Base-by-base conservation (phyloP, 2,329 filamentous ascomycete species). In the Pseudogymnoascus sp. region DNA sequence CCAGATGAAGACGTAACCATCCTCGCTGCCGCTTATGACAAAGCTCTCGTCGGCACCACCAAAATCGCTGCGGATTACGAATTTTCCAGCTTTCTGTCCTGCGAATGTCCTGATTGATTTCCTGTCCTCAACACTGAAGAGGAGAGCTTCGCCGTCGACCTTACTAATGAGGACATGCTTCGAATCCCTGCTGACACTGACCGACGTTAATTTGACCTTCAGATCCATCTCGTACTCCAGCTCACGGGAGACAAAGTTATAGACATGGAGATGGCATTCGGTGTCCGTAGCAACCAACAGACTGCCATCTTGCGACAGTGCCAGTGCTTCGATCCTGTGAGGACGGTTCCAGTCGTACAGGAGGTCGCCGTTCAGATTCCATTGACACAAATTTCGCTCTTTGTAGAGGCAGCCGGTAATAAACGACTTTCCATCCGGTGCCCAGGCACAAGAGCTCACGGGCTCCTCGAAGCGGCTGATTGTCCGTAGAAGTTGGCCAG, bases 41-140 rank as follows among this genome's bases (percentile, higher is more conserved):
- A 97, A 97, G 73, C 89, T 93, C 77, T 97, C 92, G 64, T 90
- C 88, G 1, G 93, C 93, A 34, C 95, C 95, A 16, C 95, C 95
- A 75, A 97, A 95, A 0, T 82, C 79, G 70, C 88, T 90, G 60
- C 93, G 84, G 64, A 99, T 96, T 63, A 97, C 83, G 72, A 81
- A 96, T 1, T 88, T 79, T 62, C 86, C 88, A 66, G 92, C 90
- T 46, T 82, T 84, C 66, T 93, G 89, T 0, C 91, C 93, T 14
- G 84, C 79, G 90, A 97, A 68, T 82, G 64, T 86, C 68, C 89
- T 87, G 4, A 93, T 79, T n/a, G 87, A 80, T 34, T 88, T 85
- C 16, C 87, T 85, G 1, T 86, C 88, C 8, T 87, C 81, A 34
- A 96, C 83, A 71, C 96, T 88, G 68, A 97, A 83, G 60, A 96